Percentiles rank a stretch among this genome's conserved stretches.
Evolutionary conservation across 2,329 filamentous ascomycete genomes (phyloP).

Genomic region (Didymella arachidicola): DNA sequence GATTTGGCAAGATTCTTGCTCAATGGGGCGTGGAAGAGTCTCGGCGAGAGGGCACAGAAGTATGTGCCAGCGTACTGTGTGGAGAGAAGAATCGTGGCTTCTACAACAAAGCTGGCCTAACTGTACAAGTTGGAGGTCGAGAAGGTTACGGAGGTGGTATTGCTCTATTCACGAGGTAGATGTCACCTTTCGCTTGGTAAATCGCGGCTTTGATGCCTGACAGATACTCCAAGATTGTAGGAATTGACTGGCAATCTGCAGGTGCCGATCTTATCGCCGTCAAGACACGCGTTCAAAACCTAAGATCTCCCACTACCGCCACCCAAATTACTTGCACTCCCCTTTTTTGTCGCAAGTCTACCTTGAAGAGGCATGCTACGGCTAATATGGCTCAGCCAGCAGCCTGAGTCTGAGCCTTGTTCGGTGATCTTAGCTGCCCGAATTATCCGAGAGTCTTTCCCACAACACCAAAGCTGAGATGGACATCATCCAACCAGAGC

Average conservation of each 20-base stretch:
- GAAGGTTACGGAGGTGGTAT: slow-evolving; percentile 24
- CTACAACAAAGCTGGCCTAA: slow-evolving; percentile 34
- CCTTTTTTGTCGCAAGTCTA: not conserved
- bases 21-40: slow-evolving; percentile 50
- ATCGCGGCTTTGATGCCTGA: not conserved
- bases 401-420: not conserved
- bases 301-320: not conserved
- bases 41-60: slow-evolving; percentile 37
- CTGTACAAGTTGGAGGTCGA: slow-evolving; percentile 21
- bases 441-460: not conserved
- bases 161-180: slow-evolving; percentile 30
- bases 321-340: not conserved
- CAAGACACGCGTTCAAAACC: not conserved
- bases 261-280: not conserved
- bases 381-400: not conserved
- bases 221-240: not conserved
- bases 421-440: not conserved
- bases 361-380: not conserved
- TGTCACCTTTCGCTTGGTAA: not conserved
- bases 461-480: not conserved
- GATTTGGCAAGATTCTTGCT: slow-evolving; percentile 49
- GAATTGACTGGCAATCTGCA: not conserved
- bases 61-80: slow-evolving; percentile 38
- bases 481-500: not conserved
- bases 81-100: slow-evolving; percentile 43